phyloP scores from a whole-genome alignment of 768 basidiomycete genomes.

The Lentinula aciculospora region DNA sequence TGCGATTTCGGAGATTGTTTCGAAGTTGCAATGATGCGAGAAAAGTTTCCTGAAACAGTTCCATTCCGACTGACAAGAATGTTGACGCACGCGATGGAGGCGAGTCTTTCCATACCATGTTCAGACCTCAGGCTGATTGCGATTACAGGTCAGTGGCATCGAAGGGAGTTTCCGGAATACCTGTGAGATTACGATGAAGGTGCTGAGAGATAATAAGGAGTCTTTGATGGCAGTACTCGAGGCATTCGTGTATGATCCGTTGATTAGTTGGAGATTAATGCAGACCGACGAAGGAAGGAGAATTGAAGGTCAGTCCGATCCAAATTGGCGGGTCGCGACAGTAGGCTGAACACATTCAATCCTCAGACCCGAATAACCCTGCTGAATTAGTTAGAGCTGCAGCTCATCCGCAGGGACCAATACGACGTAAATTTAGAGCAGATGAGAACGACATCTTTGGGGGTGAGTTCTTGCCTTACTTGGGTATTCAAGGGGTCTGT shows the following conservation, averaged over 20 bases:
- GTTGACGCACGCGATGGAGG: conserved; percentile 99
- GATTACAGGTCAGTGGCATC: conserved; percentile 84
- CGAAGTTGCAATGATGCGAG: conserved; percentile 95
- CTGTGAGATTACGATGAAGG: conserved; percentile 97
- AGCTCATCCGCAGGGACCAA: conserved; percentile 73
- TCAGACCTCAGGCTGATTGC: neutral
- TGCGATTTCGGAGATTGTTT: conserved; percentile 99
- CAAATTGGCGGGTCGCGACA: conserved; percentile 1
- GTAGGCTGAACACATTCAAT: neutral
- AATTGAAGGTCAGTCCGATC: conserved; percentile 57
- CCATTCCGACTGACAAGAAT: conserved; percentile 97
- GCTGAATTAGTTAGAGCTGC: conserved; percentile 63
- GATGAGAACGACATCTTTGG: conserved; percentile 95
- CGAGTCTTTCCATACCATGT: conserved; percentile 24
- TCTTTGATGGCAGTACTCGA: conserved; percentile 99
- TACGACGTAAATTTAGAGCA: conserved; percentile 69
- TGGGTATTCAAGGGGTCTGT: neutral
- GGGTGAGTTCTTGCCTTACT: conserved; percentile 38
- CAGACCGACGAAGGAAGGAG: conserved; percentile 77
- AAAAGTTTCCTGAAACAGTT: conserved; percentile 98
- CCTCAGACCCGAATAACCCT: conserved; percentile 38
- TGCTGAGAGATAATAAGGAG: conserved; percentile 94
- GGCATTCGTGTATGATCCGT: conserved; percentile 96
- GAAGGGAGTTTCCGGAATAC: conserved; percentile 95
- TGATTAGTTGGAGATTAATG: conserved; percentile 96